These are phyloP conservation scores for Craterostigma plantagineum DNA, from an alignment of 257 asterid species.

Conservation along the genomic window DNA sequence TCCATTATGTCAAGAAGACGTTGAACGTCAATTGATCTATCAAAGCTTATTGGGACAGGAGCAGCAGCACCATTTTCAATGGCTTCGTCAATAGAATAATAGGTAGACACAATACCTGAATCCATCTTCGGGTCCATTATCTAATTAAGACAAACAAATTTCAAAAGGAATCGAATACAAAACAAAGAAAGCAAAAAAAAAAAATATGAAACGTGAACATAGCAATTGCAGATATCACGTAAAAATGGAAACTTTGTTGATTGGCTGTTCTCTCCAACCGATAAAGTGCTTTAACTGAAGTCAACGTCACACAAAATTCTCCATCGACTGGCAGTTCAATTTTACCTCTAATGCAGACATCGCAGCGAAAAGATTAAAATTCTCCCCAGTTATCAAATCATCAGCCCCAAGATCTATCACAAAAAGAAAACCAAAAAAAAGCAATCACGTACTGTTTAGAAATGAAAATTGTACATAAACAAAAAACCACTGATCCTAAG, in stretches of 20 bases:
- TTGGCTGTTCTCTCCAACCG: no score
- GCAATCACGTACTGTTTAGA: conserved; percentile 3
- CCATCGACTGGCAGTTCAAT: conserved; percentile 4
- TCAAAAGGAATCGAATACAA: conserved; percentile 10
- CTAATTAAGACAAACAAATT: conserved; percentile 23
- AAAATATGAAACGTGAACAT: no score
- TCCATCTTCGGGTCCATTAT: conserved; percentile 99
- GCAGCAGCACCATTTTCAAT: conserved; percentile 94
- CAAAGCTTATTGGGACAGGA: conserved; percentile 85
- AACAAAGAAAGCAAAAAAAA: no score
- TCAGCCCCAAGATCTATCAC: conserved; percentile 68
- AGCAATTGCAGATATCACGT: no score
- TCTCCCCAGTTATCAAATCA: conserved; percentile 75
- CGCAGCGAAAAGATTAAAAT: conserved; percentile 92
- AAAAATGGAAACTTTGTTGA: no score
- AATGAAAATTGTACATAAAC: no score
- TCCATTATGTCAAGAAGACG: conserved; percentile 74
- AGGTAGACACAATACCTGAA: conserved; percentile 90
- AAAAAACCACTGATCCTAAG: no score
- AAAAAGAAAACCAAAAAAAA: conserved; percentile 9
- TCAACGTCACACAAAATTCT: not conserved
- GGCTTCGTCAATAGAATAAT: conserved; percentile 91
- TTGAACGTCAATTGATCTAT: conserved; percentile 55
- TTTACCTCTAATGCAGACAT: conserved; percentile 99
- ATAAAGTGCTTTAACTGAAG: no score